Evolutionary conservation across 306 rosid genomes (phyloP).

Genomic region (Echinosophora koreensis): DNA sequence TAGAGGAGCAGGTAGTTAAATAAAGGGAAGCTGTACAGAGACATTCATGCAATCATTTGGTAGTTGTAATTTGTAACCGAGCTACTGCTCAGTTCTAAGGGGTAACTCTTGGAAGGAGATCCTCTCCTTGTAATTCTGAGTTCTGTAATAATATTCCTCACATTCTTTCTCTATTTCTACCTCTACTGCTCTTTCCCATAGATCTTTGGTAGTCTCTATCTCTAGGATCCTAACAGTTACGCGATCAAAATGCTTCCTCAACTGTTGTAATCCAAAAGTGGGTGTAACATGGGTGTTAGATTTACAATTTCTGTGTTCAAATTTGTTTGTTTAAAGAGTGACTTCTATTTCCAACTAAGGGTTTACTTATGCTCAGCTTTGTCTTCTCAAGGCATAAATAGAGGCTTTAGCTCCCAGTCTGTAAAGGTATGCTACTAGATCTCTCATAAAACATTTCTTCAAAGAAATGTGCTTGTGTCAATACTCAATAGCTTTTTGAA

Average conservation of each 20-base stretch:
- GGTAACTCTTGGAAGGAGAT: too few relatives aligned
- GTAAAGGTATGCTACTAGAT: neutral
- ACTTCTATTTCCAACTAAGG: neutral
- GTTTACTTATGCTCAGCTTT: slow-evolving; percentile 11
- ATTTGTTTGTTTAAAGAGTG: neutral
- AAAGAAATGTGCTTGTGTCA: neutral
- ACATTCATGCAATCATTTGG: too few relatives aligned
- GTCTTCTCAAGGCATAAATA: slow-evolving; percentile 3
- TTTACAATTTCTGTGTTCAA: neutral
- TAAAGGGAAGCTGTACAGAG: too few relatives aligned
- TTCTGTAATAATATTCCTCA: too few relatives aligned
- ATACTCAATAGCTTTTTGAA: slow-evolving; percentile 15
- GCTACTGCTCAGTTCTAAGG: too few relatives aligned
- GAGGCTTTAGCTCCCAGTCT: neutral
- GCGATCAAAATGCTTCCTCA: neutral
- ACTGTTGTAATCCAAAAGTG: neutral
- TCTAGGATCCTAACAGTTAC: too few relatives aligned
- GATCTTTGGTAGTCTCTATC: too few relatives aligned
- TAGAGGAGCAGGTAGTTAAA: too few relatives aligned
- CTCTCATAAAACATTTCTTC: slow-evolving; percentile 15
- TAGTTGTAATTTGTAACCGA: too few relatives aligned
- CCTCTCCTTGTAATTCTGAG: too few relatives aligned
- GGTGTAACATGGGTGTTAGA: neutral
- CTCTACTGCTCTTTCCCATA: too few relatives aligned
- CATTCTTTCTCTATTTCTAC: too few relatives aligned